These are phyloP conservation scores for Xylaria palmicola DNA, from an alignment of 495 filamentous ascomycete species.

Conservation along the genomic window DNA sequence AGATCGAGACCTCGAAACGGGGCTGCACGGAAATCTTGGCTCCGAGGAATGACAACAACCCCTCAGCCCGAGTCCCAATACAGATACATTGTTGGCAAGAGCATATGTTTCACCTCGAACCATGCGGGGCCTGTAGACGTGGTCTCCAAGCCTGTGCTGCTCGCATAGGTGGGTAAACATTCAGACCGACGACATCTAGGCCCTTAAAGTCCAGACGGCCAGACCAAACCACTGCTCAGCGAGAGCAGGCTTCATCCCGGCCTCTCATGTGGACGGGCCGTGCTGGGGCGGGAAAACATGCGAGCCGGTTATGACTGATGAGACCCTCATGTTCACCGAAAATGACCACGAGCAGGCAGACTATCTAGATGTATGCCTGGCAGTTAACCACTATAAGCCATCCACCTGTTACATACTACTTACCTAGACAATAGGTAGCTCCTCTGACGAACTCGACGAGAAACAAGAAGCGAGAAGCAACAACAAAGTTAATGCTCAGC, in stretches of 20 bases:
- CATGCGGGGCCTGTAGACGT: background rate
- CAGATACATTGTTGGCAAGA: background rate
- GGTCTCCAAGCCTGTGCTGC: background rate
- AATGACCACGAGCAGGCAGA: no score
- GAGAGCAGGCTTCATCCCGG: background rate
- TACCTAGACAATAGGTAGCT: background rate
- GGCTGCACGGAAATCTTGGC: slow-evolving; percentile 5
- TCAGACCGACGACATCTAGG: no score
- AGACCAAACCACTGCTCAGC: background rate
- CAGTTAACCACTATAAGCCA: background rate
- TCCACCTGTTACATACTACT: no score
- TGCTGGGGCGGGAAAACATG: no score
- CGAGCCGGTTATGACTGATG: no score
- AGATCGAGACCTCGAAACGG: background rate
- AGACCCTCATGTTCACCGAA: no score
- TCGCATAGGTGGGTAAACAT: background rate
- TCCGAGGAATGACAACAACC: slow-evolving; percentile 4
- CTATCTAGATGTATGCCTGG: no score
- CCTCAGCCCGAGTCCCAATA: background rate
- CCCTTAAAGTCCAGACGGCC: background rate
- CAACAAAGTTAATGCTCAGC: no score
- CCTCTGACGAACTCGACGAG: slow-evolving; percentile 4
- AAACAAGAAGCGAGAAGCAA: background rate
- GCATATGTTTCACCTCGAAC: background rate
- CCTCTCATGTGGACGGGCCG: no score